Evolutionary conservation across 805 yeast species (phyloP), one percentile per base, ranked within the genome.

Genomic region (Ogataea nitratoaversa): DNA sequence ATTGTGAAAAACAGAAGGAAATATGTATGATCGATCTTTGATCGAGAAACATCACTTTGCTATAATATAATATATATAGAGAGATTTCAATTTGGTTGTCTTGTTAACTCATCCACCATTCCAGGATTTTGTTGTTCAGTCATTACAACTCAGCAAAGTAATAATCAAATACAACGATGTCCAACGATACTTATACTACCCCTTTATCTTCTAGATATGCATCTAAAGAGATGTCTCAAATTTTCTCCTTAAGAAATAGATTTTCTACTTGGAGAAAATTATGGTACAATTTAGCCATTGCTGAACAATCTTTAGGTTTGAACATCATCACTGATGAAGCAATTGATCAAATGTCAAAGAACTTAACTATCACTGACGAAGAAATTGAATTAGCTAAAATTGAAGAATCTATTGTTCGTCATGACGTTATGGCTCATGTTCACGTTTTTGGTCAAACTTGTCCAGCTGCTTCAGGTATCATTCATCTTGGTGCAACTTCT

Each of bases 351-450:
- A 84, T 93, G 88, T 68, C 76, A 48, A 62, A 71, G 18, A 84
- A 93, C 65, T 70, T 91, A 56, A 75, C 66, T 37, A 89, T 93
- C 68, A 82, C 96, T 8, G 97, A 91, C 63, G 95, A 86, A 53
- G 98, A 95, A 59, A 88, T 93, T 49, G 88, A 74, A 42, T 84
- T 72, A 42, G 98, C 99, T 32, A 71, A 90, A 43, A 79, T 77
- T 52, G 97, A 93, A 69, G 99, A 93, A 68, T 96, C 98, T 38
- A 89, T 84, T 63, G 98, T 93, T 43, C 85, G 99, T 72, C 99
- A 93, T 66, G 99, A 93, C 62, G 99, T 93, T 54, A 93, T 93
- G 99, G 96, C 98, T 41, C 99, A 93, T 56, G 99, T 93, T 42
- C 99, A 93, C 62, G 86, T 84, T 43, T 93, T 85, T 63, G 99